Evolutionary conservation across 495 filamentous ascomycete genomes (phyloP).

Genomic region (Aeminium ludgeri): DNA sequence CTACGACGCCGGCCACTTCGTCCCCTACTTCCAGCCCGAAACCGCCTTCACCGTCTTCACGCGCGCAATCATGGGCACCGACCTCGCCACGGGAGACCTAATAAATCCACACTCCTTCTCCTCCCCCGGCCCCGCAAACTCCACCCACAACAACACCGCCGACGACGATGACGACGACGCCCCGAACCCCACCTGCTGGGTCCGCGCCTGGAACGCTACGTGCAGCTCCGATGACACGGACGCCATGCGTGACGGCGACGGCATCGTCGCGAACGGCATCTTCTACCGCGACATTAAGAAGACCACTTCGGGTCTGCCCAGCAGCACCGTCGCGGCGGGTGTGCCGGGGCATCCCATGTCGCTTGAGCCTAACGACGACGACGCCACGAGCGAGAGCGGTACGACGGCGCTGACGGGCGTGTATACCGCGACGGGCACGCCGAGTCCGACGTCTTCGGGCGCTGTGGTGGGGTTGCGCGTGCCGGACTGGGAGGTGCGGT

Average conservation of each 20-base stretch:
- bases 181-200: conserved; percentile 35
- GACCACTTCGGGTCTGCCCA: conserved; percentile 20
- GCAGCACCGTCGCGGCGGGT: conserved; percentile 21
- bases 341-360: conserved; percentile 17
- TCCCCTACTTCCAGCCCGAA: conserved; percentile 28
- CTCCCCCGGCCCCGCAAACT: conserved; percentile 35
- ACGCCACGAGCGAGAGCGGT: conserved; percentile 1
- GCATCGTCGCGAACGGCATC: conserved; percentile 32
- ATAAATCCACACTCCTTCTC: conserved; percentile 34
- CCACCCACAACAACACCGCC: conserved; percentile 27
- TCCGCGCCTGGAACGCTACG: conserved; percentile 33
- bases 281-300: conserved; percentile 33
- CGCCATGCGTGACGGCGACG: conserved; percentile 28
- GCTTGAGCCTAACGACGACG: not conserved
- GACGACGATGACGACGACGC: not conserved
- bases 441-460: conserved; percentile 23
- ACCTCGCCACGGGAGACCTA: conserved; percentile 29
- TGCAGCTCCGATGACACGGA: conserved; percentile 34
- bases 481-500: not conserved
- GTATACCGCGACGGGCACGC: conserved; percentile 24
- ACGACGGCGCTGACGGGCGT: conserved; percentile 20
- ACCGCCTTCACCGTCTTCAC: conserved; percentile 27
- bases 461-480: too few relatives aligned
- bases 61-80: conserved; percentile 22
- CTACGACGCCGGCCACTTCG: conserved; percentile 26